Conservation (phyloP, 2,329 filamentous ascomycete species). For the Calonectria honghensis region DNA sequence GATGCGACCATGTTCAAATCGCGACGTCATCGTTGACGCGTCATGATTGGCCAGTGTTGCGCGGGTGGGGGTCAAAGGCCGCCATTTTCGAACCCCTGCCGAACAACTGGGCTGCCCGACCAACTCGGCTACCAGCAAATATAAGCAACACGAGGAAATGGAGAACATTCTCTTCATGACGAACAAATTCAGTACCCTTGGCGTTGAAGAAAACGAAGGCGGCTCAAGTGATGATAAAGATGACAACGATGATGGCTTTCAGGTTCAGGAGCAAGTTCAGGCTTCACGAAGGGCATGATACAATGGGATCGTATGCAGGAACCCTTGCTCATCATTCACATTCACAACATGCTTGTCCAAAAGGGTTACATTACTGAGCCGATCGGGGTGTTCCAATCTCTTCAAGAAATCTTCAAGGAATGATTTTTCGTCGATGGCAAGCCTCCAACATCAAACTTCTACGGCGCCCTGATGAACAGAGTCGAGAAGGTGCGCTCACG, state of each 20-base stretch:
- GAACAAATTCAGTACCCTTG: no score
- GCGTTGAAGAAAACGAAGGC: no score
- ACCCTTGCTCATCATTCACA: constrained; percentile 63
- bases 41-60: not conserved
- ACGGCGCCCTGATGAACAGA: constrained; percentile 24
- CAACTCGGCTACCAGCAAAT: not conserved
- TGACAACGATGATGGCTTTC: no score
- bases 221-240: no score
- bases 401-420: constrained; percentile 49
- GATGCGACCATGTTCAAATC: not conserved
- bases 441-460: constrained; percentile 40
- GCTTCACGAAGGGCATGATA: no score
- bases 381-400: constrained; percentile 57
- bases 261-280: no score
- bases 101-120: no score
- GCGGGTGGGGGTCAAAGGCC: not conserved
- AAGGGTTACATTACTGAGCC: constrained; percentile 61
- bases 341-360: constrained; percentile 69
- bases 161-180: no score
- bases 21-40: not conserved
- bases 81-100: no score
- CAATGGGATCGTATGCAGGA: constrained; percentile 64
- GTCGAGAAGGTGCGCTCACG: not conserved
- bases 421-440: constrained; percentile 38
- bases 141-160: no score